Conservation (phyloP, 2,329 filamentous ascomycete species). For the Paraphaeosphaeria sporulosa region DNA sequence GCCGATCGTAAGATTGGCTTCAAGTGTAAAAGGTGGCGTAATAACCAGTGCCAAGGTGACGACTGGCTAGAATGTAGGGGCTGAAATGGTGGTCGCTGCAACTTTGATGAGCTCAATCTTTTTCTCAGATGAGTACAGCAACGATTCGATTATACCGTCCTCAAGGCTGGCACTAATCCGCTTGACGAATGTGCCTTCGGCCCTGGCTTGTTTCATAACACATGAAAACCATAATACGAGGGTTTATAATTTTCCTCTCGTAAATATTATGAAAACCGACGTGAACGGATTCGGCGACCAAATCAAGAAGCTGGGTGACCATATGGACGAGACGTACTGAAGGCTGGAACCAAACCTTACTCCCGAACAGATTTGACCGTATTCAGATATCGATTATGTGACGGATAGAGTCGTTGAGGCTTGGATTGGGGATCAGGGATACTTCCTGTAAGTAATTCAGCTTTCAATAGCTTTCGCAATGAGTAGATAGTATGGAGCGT, state of each 20-base stretch:
- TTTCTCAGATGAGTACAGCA: neutral
- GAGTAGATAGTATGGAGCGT: neutral
- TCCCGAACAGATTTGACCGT: neutral
- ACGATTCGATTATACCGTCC: neutral
- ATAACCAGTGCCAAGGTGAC: neutral
- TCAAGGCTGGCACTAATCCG: neutral
- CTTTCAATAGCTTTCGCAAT: neutral
- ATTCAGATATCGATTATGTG: neutral
- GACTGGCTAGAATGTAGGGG: neutral
- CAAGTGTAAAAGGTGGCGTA: neutral
- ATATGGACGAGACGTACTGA: neutral
- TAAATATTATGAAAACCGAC: neutral
- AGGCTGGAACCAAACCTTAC: neutral
- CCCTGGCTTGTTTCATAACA: neutral
- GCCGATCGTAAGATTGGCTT: neutral
- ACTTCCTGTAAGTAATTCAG: neutral
- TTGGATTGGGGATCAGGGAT: neutral
- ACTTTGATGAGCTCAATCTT: neutral
- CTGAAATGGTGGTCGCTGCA: neutral
- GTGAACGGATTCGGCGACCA: neutral
- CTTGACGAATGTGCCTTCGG: neutral
- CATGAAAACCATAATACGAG: neutral
- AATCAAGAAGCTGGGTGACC: neutral
- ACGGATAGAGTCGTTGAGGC: conserved; percentile 1
- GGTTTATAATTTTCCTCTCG: no score